Base-by-base conservation (phyloP, 208 protist genomes). In the Crithidia mellificae region DNA sequence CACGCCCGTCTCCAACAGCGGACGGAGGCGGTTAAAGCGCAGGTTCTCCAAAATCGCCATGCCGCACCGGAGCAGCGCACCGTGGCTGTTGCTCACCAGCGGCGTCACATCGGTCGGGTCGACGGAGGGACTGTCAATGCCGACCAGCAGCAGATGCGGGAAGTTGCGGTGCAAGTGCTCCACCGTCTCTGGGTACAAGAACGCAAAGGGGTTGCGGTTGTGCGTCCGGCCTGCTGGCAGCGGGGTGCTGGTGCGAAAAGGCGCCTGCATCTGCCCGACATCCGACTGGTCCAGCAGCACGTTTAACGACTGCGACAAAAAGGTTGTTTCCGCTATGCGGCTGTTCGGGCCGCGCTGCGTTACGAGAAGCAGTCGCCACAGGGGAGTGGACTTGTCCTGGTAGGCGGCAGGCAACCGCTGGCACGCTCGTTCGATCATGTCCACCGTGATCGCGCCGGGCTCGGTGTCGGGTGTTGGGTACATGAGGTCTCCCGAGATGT, bases 11-110 rank as follows among this genome's bases (percentile, higher is more conserved):
- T 73, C 68, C n/a, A 87, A 62, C 17, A 63, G 30, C 2, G 74
- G 47, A 15, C 74, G 77, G 9, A 92, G 63, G 6, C 47, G 59
- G 20, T 30, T 36, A 32, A 72, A 86, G 43, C 73, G 41, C 27
- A 95, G 63, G 47, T 90, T 92, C 59, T 93, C 87, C 7, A 95
- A 58, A 25, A 91, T 87, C 14, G 90, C 90, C 6, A 95, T 75
- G 14, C 87, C 75, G 15, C 69, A 30, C 2, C 63, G 66, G 55
- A 85, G 81, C 34, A 95, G 51, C 19, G 55, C 65, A 58, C 72
- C 77, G 46, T 93, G 90, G 15, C 68, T 43, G 55, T 71, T 34
- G 5, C 87, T 57, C n/a, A 15, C 54, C 43, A 84, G 84, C 41
- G 83, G 85, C 22, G 78, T 41, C 14, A 74, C 58, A 12, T 54